Conservation (phyloP, 2,329 filamentous ascomycete species). For the Monilinia fructigena region DNA sequence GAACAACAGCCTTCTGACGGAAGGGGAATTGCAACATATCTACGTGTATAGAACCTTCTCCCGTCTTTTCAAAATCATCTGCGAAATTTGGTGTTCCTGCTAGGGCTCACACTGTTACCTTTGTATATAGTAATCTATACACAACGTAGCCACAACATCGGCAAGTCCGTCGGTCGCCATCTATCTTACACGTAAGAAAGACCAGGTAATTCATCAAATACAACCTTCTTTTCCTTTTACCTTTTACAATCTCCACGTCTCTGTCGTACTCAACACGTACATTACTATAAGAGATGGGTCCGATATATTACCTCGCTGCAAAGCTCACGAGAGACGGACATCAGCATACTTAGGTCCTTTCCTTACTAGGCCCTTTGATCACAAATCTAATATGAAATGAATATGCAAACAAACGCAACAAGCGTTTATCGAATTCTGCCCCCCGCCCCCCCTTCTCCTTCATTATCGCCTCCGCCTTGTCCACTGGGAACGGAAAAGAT, state of each 20-base stretch:
- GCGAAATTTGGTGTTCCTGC: conserved; percentile 20
- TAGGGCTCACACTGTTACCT: conserved; percentile 17
- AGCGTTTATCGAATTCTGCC: background rate
- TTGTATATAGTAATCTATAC: conserved; percentile 14
- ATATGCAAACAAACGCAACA: conserved; percentile 17
- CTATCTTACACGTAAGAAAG: conserved; percentile 12
- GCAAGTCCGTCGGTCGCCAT: conserved; percentile 19
- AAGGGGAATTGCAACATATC: conserved; percentile 10
- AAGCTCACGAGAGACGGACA: conserved; percentile 22
- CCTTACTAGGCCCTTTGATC: background rate
- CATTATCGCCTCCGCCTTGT: background rate
- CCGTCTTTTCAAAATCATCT: conserved; percentile 8
- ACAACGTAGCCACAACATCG: conserved; percentile 22
- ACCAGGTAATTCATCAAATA: conserved; percentile 13
- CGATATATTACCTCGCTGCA: conserved; percentile 20
- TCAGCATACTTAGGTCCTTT: conserved; percentile 13
- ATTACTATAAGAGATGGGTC: conserved; percentile 17
- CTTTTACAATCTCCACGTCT: background rate
- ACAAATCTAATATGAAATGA: conserved; percentile 9
- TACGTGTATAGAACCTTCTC: conserved; percentile 5
- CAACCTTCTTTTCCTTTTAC: background rate
- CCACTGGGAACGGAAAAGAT: conserved; percentile 3
- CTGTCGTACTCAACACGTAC: conserved; percentile 4
- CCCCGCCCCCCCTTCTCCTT: background rate
- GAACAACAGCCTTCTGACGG: conserved; percentile 11